phyloP scores from a whole-genome alignment of 495 filamentous ascomycete species.

The Aspergillus asperescens region DNA sequence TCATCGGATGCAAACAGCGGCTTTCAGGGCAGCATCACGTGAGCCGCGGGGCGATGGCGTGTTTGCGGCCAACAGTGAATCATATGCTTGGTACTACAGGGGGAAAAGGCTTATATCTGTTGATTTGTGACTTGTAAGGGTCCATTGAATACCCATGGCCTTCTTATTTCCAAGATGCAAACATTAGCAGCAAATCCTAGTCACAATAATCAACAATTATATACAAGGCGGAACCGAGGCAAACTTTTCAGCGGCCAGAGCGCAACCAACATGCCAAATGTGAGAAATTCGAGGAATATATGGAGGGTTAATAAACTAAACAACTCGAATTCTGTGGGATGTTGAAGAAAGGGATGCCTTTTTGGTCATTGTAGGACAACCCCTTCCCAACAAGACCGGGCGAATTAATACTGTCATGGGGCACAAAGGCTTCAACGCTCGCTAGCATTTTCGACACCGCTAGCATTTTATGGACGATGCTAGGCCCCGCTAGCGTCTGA shows the following conservation, averaged over 20 bases:
- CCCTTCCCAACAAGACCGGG: not conserved
- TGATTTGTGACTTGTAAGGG: no score
- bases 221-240: slow-evolving; percentile 8
- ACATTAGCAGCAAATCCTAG: slow-evolving; percentile 1
- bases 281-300: not conserved
- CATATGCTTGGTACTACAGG: no score
- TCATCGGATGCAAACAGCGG: slow-evolving; percentile 6
- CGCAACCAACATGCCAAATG: slow-evolving; percentile 1
- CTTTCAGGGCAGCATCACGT: slow-evolving; percentile 2
- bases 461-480: not conserved
- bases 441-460: not conserved
- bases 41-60: slow-evolving; percentile 4
- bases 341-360: not conserved
- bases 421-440: not conserved
- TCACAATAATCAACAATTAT: not conserved
- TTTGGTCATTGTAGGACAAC: not conserved
- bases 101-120: no score
- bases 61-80: not conserved
- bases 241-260: slow-evolving; percentile 6
- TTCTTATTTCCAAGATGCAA: slow-evolving; percentile 9
- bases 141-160: not conserved
- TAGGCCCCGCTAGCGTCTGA: slow-evolving; percentile 33
- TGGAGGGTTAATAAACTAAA: not conserved
- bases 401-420: not conserved
- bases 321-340: not conserved